Percentiles rank a stretch among this genome's conserved stretches.
These are phyloP conservation scores for Colletotrichum horii DNA, from an alignment of 2,329 filamentous ascomycete genomes.

Conservation along the genomic window DNA sequence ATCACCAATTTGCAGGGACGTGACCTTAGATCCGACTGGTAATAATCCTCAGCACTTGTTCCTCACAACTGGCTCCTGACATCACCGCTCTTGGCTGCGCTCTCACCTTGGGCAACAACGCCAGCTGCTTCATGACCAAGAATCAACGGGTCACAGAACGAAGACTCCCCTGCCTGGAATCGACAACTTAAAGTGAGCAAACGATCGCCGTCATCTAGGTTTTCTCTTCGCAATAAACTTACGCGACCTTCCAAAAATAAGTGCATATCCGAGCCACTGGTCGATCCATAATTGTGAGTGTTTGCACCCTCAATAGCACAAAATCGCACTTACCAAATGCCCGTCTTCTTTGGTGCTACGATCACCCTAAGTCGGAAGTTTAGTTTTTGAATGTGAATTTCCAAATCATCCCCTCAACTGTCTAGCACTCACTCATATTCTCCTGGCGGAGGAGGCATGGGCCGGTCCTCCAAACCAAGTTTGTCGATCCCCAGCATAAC, in stretches of 20 bases:
- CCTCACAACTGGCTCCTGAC: not conserved
- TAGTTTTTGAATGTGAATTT: not conserved
- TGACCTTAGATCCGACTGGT: not conserved
- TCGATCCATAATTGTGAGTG: not conserved
- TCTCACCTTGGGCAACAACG: not conserved
- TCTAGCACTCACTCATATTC: not conserved
- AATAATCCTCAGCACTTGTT: not conserved
- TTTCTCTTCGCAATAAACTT: not conserved
- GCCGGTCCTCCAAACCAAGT: not conserved
- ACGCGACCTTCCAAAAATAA: not conserved
- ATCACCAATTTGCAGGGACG: not conserved
- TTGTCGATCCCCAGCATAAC: not conserved
- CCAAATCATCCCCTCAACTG: not conserved
- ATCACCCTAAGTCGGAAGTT: not conserved
- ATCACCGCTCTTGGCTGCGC: not conserved
- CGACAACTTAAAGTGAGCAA: not conserved
- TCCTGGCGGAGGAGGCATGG: not conserved
- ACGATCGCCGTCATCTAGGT: not conserved
- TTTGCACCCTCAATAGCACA: not conserved
- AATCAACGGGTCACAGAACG: not conserved
- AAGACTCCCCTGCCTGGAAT: not conserved
- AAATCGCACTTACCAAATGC: not conserved
- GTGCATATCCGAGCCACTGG: not conserved
- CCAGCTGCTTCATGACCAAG: not conserved
- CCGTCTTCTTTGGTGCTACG: not conserved